Evolutionary conservation across 768 basidiomycete genomes (phyloP), one percentile per base, ranked within the genome.

Genomic region (Naganishia vaughanmartiniae): DNA sequence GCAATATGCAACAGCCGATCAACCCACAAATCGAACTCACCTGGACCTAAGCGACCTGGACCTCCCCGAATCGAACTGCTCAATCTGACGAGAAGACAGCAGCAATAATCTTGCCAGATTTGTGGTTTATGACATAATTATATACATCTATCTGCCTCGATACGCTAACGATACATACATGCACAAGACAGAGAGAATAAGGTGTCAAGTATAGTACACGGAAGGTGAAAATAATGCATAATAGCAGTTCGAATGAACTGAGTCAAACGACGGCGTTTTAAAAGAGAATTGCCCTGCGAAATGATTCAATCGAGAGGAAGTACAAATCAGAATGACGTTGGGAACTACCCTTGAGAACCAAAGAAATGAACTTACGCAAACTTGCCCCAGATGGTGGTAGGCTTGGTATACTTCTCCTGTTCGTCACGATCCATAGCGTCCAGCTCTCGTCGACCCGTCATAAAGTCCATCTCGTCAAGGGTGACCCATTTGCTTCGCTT

Each of bases 381-480:
- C 74, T 76, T 77, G 45, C 75, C 70, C 58, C 69, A 79, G 48
- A 69, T 70, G 5, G 54, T 69, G 9, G 75, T 76, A 19, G 72
- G 68, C 67, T 73, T 75, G 73, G 57, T 74, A 21, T 68, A 48
- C 24, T 65, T 66, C 55, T 73, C 75, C 31, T 67, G 65, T 65
- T 81, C 78, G 28, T 73, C 51, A 34, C 65, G 76, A 45, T 77
- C 76, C 56, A 80, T 75, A 72, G 80, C 80, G 69, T 81, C 80
- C 17, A 81, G 72, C 72, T 80, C 79, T 42, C 77, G 46, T 57
- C 76, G 73, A 55, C 80, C 81, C 17, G 79, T 74, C 39, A 58
- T 53, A 58, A 82, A 83, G 73, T 83, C 82, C 72, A 83, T 82
- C 65, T 80, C 75, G 42, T 65, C 73, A 1, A 79, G 70, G n/a